Base-by-base conservation (phyloP, 2,329 filamentous ascomycete genomes). In the Colletotrichum sp. region DNA sequence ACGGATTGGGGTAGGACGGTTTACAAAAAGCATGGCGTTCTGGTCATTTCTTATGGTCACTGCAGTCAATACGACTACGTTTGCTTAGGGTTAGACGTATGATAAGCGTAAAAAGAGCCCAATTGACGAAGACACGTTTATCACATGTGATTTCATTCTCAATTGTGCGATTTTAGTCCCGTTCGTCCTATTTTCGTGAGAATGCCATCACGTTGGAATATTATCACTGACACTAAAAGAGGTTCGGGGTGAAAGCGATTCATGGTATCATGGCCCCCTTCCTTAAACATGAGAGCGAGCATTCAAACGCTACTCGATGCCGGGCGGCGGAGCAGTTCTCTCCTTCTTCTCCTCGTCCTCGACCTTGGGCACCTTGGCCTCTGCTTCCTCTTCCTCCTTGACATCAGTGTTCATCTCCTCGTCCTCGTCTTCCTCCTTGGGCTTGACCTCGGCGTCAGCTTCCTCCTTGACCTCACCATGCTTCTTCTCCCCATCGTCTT, bases 401-500 rank as follows among this genome's bases (percentile, higher is more conserved):
- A 32, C 25, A 22, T 48, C 36, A 12, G 55, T 32, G 55, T 43
- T 48, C 64, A 64, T 55, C 52, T 77, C 39, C 25, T 69, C 61
- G 28, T 77, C 52, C 61, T 76, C 72, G 18, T 30, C 60, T 8
- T 76, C 72, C n/a, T 43, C 52, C 28, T 61, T 61, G 18, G 30
- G 58, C 32, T 58, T 70, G 6, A 28, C 36, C 10, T 66, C 43
- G 13, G 9, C 36, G 28, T 58, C 48, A 8, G 66, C 71, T n/a
- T 60, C 70, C 16, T 76, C 62, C 61, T 67, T 75, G 43, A 70
- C 34, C 32, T 81, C 80, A 64, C 60, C 70, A 25, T 80, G 79
- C 30, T 70, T 73, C 60, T 70, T 39, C 36, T 81, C 79, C 69
- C 71, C 71, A 22, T 80, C 78, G 28, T 78, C 76, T 52, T 55